phyloP scores from a whole-genome alignment of 495 filamentous ascomycete species.

The Penicillium waksmanii region DNA sequence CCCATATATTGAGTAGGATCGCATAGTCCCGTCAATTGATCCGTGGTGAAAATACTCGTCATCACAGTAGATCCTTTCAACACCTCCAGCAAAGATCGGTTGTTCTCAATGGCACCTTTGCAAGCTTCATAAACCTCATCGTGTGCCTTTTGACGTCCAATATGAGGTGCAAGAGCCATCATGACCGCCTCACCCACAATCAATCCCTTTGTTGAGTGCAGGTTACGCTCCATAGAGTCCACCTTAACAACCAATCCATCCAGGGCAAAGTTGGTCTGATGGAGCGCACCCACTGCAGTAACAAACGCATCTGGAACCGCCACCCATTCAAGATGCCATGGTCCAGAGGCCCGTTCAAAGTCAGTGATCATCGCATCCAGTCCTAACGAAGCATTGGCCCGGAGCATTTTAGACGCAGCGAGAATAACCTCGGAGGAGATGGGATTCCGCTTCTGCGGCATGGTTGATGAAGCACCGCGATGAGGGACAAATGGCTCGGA shows the following conservation, averaged over 20 bases:
- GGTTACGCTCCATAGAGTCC: slow-evolving; percentile 44
- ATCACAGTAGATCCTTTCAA: slow-evolving; percentile 32
- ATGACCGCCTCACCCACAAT: slow-evolving; percentile 56
- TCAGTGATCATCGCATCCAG: slow-evolving; percentile 54
- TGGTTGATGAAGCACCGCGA: slow-evolving; percentile 52
- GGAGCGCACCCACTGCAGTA: slow-evolving; percentile 43
- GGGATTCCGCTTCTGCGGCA: slow-evolving; percentile 57
- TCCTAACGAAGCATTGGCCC: slow-evolving; percentile 42
- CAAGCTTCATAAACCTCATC: slow-evolving; percentile 53
- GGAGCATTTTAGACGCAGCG: slow-evolving; percentile 49
- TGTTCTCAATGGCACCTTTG: slow-evolving; percentile 44
- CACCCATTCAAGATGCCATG: slow-evolving; percentile 55
- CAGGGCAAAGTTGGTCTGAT: slow-evolving; percentile 47
- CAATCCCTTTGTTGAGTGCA: slow-evolving; percentile 44
- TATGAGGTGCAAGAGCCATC: slow-evolving; percentile 50
- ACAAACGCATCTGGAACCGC: slow-evolving; percentile 51
- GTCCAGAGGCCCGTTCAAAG: slow-evolving; percentile 52
- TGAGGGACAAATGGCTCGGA: slow-evolving; percentile 54
- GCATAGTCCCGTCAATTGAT: slow-evolving; percentile 39
- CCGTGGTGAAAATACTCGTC: slow-evolving; percentile 25
- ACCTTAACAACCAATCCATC: slow-evolving; percentile 46
- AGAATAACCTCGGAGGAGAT: slow-evolving; percentile 53
- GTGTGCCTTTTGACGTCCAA: slow-evolving; percentile 50
- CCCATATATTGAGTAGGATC: slow-evolving; percentile 50
- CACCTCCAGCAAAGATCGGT: slow-evolving; percentile 37